These are phyloP conservation scores for Clarkia xantiana DNA, from an alignment of 345 rosid species.

Conservation along the genomic window DNA sequence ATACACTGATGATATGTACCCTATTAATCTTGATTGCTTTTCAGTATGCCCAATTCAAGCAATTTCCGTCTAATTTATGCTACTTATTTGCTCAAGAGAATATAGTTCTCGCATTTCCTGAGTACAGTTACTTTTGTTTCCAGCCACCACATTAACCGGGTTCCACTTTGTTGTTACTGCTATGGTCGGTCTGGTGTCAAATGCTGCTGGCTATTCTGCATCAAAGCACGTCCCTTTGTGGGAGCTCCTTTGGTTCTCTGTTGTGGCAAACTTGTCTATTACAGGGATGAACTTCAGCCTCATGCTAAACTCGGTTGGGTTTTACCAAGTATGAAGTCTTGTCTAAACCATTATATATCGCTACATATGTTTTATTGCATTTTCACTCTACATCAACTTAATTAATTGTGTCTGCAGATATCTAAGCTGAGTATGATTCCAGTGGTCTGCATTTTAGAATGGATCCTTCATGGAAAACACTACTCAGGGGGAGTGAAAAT, in stretches of 20 bases:
- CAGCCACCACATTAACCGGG: slow-evolving; percentile 89
- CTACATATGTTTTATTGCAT: not conserved
- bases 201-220: slow-evolving; percentile 68
- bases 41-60: no score
- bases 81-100: no score
- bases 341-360: not conserved
- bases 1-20: no score
- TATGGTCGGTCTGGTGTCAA: slow-evolving; percentile 70
- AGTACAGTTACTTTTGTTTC: slow-evolving; percentile 4
- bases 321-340: slow-evolving; percentile 45
- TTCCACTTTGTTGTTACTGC: slow-evolving; percentile 90
- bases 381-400: not conserved
- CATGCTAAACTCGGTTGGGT: slow-evolving; percentile 93
- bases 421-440: slow-evolving; percentile 98
- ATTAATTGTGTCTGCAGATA: slow-evolving; percentile 31
- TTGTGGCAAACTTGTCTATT: slow-evolving; percentile 75
- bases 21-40: no score
- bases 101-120: no score
- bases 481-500: slow-evolving; percentile 65
- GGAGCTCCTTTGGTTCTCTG: slow-evolving; percentile 96
- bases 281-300: slow-evolving; percentile 90
- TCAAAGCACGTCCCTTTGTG: slow-evolving; percentile 76
- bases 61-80: no score
- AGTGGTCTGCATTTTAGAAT: slow-evolving; percentile 87
- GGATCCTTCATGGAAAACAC: slow-evolving; percentile 78